phyloP scores from a whole-genome alignment of 1,139 yeast species.

The Magnusiomyces clavatus region DNA sequence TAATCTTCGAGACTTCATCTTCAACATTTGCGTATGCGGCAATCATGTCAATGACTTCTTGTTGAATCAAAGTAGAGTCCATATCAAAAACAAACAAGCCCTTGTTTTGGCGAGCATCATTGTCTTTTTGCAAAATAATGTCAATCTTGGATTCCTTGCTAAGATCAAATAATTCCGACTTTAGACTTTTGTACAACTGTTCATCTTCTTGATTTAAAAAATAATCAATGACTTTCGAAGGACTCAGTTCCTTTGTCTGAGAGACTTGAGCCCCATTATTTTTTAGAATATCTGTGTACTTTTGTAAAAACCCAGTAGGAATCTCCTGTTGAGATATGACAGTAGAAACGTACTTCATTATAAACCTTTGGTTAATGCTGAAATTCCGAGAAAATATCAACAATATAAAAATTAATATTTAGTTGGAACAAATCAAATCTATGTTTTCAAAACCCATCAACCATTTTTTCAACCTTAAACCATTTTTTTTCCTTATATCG shows the following conservation, averaged over 20 bases:
- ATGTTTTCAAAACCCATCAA: too few species aligned
- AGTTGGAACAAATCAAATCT: neutral
- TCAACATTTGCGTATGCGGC: constrained; percentile 85
- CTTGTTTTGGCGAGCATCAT: constrained; percentile 32
- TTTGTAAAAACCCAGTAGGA: constrained; percentile 14
- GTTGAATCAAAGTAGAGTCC: constrained; percentile 95
- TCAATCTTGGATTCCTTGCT: constrained; percentile 31
- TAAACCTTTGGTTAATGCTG: neutral
- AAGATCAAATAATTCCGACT: constrained; percentile 19
- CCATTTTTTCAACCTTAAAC: too few species aligned
- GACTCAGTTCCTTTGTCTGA: constrained; percentile 17
- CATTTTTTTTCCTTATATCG: neutral
- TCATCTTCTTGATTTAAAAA: constrained; percentile 17
- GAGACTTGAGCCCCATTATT: constrained; percentile 16
- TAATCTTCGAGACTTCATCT: constrained; percentile 63
- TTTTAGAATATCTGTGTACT: constrained; percentile 22
- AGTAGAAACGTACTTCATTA: constrained; percentile 22
- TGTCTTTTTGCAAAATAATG: constrained; percentile 39
- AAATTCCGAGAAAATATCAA: neutral
- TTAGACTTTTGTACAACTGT: constrained; percentile 14
- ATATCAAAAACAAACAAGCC: constrained; percentile 84
- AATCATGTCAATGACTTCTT: constrained; percentile 92
- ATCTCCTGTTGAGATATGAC: constrained; percentile 19
- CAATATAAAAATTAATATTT: too few species aligned
- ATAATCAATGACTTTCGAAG: constrained; percentile 22